Percentiles rank a stretch among this genome's conserved stretches.
These are phyloP conservation scores for Penicillium macrosclerotiorum DNA, from an alignment of 495 filamentous ascomycete species.

Conservation along the genomic window DNA sequence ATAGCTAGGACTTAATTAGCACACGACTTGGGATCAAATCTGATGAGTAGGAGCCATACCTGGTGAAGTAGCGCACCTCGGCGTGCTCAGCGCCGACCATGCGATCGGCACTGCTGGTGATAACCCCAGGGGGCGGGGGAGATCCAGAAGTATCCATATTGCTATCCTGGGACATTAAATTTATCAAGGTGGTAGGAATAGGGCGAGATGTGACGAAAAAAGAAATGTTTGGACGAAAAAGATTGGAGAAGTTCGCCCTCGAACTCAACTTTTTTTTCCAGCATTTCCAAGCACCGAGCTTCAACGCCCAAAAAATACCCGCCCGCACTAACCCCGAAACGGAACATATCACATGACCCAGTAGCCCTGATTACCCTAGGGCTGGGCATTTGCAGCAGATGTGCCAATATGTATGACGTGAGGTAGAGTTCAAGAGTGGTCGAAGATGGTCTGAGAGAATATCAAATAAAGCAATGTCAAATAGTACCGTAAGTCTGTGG, in stretches of 20 bases:
- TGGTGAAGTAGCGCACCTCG: constrained; percentile 97
- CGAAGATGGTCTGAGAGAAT: no score
- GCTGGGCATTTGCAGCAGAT: constrained; percentile 2
- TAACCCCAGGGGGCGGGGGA: constrained; percentile 16
- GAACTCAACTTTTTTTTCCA: constrained; percentile 36
- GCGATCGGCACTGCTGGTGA: constrained; percentile 48
- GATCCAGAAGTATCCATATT: no score
- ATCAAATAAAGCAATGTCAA: no score
- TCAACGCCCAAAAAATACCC: constrained; percentile 26
- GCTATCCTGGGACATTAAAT: no score
- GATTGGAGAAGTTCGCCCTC: constrained; percentile 13
- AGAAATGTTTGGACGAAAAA: constrained; percentile 18
- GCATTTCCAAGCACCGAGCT: constrained; percentile 25
- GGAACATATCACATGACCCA: neutral
- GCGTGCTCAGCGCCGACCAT: constrained; percentile 72
- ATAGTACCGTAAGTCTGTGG: no score
- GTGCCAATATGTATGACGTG: no score
- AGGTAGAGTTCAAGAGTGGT: no score
- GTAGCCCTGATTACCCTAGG: constrained; percentile 13
- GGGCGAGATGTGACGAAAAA: constrained; percentile 10
- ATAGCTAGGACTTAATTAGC: constrained; percentile 59
- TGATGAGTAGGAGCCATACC: constrained; percentile 48
- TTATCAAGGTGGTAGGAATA: no score
- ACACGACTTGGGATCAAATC: constrained; percentile 10
- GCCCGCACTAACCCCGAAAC: constrained; percentile 15